phyloP scores from a whole-genome alignment of 2,329 filamentous ascomycete species.

The Colletotrichum lindemuthianum region DNA sequence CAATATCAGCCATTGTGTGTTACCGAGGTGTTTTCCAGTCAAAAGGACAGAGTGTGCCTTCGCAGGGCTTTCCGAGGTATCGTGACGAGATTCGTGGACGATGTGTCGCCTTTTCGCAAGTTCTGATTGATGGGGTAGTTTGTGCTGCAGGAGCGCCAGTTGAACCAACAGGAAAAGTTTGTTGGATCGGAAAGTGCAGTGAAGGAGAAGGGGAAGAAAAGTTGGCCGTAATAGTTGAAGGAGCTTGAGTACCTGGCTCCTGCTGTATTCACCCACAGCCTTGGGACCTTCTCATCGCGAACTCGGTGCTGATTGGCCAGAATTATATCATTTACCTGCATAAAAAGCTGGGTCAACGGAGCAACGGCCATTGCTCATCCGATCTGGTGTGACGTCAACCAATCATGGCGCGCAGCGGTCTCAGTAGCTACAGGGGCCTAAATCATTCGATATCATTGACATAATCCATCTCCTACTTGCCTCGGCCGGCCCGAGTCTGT shows the following conservation, averaged over 20 bases:
- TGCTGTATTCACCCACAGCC: conserved; percentile 15
- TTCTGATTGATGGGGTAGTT: background rate
- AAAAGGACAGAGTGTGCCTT: conserved; percentile 2
- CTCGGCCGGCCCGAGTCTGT: conserved; percentile 24
- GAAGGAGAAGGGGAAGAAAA: background rate
- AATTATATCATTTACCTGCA: conserved; percentile 36
- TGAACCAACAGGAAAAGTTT: no score
- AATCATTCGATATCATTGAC: conserved; percentile 35
- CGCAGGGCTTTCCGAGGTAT: conserved; percentile 3
- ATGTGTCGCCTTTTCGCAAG: background rate
- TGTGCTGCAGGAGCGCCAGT: no score
- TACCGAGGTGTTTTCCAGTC: conserved; percentile 6
- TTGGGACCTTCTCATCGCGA: conserved; percentile 22
- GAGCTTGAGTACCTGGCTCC: conserved; percentile 26
- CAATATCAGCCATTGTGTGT: conserved; percentile 81
- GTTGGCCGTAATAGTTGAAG: conserved; percentile 4
- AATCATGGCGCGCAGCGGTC: conserved; percentile 15
- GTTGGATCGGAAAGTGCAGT: no score
- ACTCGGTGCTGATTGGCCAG: conserved; percentile 32
- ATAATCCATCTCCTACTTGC: conserved; percentile 6
- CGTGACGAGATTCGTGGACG: background rate
- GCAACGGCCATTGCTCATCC: conserved; percentile 24
- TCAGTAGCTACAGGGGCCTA: conserved; percentile 14
- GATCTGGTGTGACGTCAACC: conserved; percentile 20
- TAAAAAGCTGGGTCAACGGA: conserved; percentile 19